Percentiles rank a stretch among this genome's conserved stretches.
phyloP scores from a whole-genome alignment of 2,329 filamentous ascomycete genomes.

The Fusarium newnesense region DNA sequence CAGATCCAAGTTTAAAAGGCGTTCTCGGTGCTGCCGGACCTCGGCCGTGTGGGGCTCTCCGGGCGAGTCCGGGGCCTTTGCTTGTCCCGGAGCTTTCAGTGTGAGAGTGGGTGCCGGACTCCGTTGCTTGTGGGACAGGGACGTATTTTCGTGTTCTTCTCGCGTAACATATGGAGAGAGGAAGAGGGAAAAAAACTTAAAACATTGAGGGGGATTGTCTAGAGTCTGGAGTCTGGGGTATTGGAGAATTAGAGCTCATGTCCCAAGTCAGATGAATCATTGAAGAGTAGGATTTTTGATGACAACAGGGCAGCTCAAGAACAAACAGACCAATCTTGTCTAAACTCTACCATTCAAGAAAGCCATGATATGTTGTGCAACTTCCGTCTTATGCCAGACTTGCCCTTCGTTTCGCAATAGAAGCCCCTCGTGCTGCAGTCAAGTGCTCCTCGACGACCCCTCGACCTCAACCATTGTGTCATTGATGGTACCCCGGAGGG shows the following conservation, averaged over 20 bases:
- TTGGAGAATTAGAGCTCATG: constrained; percentile 14
- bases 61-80: constrained; percentile 37
- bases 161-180: background rate
- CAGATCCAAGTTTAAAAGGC: constrained; percentile 30
- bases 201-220: constrained; percentile 4
- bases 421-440: constrained; percentile 32
- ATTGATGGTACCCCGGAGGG: constrained; percentile 37
- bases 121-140: constrained; percentile 29
- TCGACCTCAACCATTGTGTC: constrained; percentile 38
- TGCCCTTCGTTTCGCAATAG: constrained; percentile 17
- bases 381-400: constrained; percentile 23
- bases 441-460: constrained; percentile 24
- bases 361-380: constrained; percentile 31
- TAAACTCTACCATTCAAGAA: constrained; percentile 18
- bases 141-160: background rate
- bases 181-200: constrained; percentile 1
- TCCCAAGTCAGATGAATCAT: constrained; percentile 4
- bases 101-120: constrained; percentile 30
- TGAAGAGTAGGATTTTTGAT: background rate
- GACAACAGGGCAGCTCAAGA: background rate
- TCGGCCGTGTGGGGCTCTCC: constrained; percentile 41
- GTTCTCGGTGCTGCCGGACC: constrained; percentile 38
- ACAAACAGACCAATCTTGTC: constrained; percentile 18
- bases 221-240: constrained; percentile 30
- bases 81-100: constrained; percentile 15